Evolutionary conservation across 192 early-diverging fungal genomes (phyloP), one percentile per base, ranked within the genome.

Genomic region (Kappamyces sp.): DNA sequence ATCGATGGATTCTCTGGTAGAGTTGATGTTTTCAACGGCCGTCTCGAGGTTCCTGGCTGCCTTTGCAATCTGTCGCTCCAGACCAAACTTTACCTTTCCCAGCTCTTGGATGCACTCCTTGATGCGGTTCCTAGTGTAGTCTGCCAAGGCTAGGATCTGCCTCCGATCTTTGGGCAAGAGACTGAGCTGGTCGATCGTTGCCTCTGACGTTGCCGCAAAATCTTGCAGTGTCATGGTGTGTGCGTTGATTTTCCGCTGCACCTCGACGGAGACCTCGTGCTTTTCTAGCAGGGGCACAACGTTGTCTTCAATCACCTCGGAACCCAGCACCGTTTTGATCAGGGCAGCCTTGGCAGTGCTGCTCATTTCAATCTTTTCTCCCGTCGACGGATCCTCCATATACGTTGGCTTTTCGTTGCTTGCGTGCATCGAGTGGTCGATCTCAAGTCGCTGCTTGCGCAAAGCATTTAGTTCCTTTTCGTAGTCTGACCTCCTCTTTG

Each of bases 31-130:
- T 3, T 39, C 44, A 1, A 32, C 9, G 38, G 42, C 50, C 9
- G 40, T 49, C 38, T 79, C 71, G 12, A 65, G 55, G 10, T 77
- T 74, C 8, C 77, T 61, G 23, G 52, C 58, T 8, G 40, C 36
- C 62, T 82, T 82, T 13, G 67, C 59, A 44, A 78, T 78, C 51
- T 76, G 69, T 40, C 79, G 40, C 60, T 82, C 79, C 15, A 82
- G 49, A 10, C 55, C 50, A 60, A 74, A 74, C 60, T 82, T 82
- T 33, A 78, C 62, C 57, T 75, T 76, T 34, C 63, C 62, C 40
- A 69, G 68, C 62, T 82, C 79, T 52, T 72, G 69, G 43, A 78
- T 46, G 41, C 69, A 64, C 52, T 82, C 79, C 43, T 74, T 75
- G 46, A 82, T 72, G 3, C 75, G 40, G 50, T 78, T 82, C 2